phyloP scores from a whole-genome alignment of 805 yeast species.

The Yamadazyma insecticola region DNA sequence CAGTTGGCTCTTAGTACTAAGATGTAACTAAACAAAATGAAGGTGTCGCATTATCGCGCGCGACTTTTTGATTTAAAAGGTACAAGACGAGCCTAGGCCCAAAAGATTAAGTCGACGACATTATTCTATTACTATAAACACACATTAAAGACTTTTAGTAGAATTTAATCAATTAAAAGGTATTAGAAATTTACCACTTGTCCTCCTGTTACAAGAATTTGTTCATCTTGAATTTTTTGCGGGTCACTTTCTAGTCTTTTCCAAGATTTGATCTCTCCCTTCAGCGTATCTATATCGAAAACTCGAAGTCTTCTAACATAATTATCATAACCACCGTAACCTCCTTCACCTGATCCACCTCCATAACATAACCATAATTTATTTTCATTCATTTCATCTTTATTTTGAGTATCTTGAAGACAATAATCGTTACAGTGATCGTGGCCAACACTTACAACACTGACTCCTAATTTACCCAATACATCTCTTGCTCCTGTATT shows the following conservation, averaged over 20 bases:
- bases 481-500: conserved; percentile 63
- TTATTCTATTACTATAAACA: no score
- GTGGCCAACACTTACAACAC: conserved; percentile 81
- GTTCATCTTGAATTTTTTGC: conserved; percentile 43
- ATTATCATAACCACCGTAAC: conserved; percentile 93
- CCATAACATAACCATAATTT: conserved; percentile 87
- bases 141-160: no score
- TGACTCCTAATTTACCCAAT: conserved; percentile 63
- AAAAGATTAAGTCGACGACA: no score
- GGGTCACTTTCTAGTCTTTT: conserved; percentile 58
- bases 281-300: conserved; percentile 56
- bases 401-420: conserved; percentile 41
- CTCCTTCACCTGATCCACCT: conserved; percentile 83
- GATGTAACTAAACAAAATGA: no score
- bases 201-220: conserved; percentile 46
- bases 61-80: no score
- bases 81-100: no score
- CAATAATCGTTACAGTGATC: conserved; percentile 96
- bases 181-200: conserved; percentile 21
- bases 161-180: no score
- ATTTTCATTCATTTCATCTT: conserved; percentile 5
- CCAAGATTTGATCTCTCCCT: conserved; percentile 57
- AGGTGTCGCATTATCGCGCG: no score
- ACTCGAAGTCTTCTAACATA: conserved; percentile 74
- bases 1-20: no score